Base-by-base conservation (phyloP, 495 filamentous ascomycete species). In the Emericellopsis terricola region DNA sequence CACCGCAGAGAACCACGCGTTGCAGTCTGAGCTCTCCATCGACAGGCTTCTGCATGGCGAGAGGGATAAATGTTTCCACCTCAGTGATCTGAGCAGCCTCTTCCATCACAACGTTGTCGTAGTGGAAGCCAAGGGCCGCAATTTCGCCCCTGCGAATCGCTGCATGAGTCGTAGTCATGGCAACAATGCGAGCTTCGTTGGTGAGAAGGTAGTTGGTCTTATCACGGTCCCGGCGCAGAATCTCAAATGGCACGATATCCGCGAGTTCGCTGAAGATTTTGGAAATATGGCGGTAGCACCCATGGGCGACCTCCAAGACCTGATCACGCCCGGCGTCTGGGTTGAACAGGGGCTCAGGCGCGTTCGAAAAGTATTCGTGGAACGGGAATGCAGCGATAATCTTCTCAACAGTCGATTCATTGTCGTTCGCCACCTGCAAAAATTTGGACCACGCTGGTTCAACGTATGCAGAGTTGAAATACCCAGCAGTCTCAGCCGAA, bases 21-120 rank as follows among this genome's bases (percentile, higher is more conserved):
- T 94, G 84, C 9, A 99, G 54, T 8, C 75, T 71, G 31, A 78
- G 63, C 42, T 81, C 63, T 23, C 80, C 80, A 37, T 73, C 56
- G 48, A 76, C 73, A 14, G 77, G 71, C 28, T 81, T 81, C 49
- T 99, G 89, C 46, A 99, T 64, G 23, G 83, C 81, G 6, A 91
- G 57, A 14, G 89, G 89, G 34, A 96, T 85, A 55, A 99, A 94
- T 46, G 81, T 92, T 48, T 96, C 91, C 28, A 94, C 80, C 49
- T 99, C 89, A 8, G 91, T 96, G 48, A 96, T 91, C 44, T 99
- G 89, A 15, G 89, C 89, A 2, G 89, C 85, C 60, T 99, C 89
- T 66, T 99, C 89, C 87, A 99, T 93, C 33, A 99, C 64, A 10
- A 99, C 79, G 42, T 94, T 96, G 55, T 96, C 86, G 44, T 96